Percentiles rank a stretch among this genome's conserved stretches.
Evolutionary conservation across 495 filamentous ascomycete genomes (phyloP).

Genomic region (Cetradonia linearis): DNA sequence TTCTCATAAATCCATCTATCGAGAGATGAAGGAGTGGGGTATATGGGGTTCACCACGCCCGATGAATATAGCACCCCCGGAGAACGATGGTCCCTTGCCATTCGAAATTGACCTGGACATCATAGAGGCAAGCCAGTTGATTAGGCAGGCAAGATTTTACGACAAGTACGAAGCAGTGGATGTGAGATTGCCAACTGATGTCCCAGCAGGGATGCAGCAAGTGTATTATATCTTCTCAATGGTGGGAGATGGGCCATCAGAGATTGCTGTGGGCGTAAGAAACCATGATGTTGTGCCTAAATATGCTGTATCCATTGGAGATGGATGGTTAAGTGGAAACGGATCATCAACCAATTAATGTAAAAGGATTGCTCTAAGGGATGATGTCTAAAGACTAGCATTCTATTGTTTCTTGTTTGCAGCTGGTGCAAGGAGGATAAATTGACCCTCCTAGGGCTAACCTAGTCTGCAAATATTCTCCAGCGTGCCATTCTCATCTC

Average conservation of each 20-base stretch:
- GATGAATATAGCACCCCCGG: neutral
- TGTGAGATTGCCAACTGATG: neutral
- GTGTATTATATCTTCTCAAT: conserved; percentile 6
- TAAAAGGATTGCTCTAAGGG: neutral
- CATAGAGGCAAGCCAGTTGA: neutral
- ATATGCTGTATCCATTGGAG: neutral
- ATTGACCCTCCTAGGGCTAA: no score
- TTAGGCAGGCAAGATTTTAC: neutral
- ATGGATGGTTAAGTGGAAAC: neutral
- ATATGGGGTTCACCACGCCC: neutral
- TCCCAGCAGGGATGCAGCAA: neutral
- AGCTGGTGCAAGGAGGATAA: no score
- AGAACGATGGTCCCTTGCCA: neutral
- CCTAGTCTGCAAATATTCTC: no score
- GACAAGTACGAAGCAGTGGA: neutral
- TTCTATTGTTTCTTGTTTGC: no score
- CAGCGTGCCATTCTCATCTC: no score
- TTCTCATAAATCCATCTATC: neutral
- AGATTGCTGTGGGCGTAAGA: conserved; percentile 3
- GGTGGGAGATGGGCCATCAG: neutral
- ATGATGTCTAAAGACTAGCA: neutral
- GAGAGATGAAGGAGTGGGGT: conserved; percentile 3
- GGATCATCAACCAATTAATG: neutral
- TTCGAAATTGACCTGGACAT: conserved; percentile 4
- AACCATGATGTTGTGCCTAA: neutral